Conservation (phyloP, 495 filamentous ascomycete species). For the Hypoxylon trugodes region DNA sequence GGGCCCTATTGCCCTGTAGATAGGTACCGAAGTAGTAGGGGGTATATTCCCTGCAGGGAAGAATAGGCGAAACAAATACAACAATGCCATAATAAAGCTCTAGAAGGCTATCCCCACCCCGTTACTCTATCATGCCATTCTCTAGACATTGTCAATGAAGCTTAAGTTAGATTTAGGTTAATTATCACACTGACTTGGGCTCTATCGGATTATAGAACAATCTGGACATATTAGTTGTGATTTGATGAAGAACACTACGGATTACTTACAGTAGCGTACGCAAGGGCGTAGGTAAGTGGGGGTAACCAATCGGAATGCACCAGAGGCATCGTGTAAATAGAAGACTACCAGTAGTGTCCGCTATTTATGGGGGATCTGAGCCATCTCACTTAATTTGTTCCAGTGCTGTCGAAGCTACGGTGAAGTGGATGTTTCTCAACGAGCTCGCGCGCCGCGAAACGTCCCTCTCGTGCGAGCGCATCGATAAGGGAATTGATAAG, state of each 20-base stretch:
- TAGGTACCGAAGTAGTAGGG: too few relatives aligned
- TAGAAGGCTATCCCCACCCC: neutral
- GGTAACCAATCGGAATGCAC: neutral
- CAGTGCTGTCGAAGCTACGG: neutral
- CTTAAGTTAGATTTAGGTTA: too few relatives aligned
- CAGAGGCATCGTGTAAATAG: neutral
- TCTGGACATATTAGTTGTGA: too few relatives aligned
- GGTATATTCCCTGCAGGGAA: too few relatives aligned
- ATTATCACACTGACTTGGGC: too few relatives aligned
- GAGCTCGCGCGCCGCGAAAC: neutral
- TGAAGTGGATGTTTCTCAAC: neutral
- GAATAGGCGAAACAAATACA: conserved; percentile 5
- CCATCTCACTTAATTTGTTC: neutral
- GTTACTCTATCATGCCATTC: too few relatives aligned
- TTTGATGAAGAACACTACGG: neutral
- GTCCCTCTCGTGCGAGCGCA: neutral
- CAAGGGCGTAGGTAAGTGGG: neutral
- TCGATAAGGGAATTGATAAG: conserved; percentile 3
- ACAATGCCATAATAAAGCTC: neutral
- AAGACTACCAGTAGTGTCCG: neutral
- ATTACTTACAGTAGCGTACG: neutral
- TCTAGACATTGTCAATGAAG: too few relatives aligned
- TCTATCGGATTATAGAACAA: too few relatives aligned
- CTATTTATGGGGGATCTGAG: neutral
- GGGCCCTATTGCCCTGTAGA: too few relatives aligned